phyloP scores from a whole-genome alignment of 106 monocot species.

The Xerophyta viscosa region DNA sequence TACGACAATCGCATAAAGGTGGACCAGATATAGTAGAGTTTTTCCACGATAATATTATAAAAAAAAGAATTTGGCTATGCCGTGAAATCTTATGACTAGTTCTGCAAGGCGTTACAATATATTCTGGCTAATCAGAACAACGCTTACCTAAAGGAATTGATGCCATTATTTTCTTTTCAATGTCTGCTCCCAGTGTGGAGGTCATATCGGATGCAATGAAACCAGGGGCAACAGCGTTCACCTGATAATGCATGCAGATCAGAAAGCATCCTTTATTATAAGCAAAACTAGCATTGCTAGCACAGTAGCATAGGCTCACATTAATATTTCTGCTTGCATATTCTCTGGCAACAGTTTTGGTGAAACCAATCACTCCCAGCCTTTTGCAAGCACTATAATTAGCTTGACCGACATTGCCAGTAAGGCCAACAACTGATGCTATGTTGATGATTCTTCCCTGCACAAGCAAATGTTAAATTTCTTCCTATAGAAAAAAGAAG shows the following conservation, averaged over 20 bases:
- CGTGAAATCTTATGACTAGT: no score
- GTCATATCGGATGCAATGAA: constrained; percentile 91
- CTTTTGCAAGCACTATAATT: constrained; percentile 90
- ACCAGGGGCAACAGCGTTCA: constrained; percentile 89
- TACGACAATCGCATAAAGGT: no score
- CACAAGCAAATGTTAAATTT: background rate
- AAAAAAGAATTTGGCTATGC: no score
- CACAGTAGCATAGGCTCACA: constrained; percentile 30
- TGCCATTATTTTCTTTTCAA: constrained; percentile 63
- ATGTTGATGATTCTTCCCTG: constrained; percentile 90
- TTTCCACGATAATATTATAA: no score
- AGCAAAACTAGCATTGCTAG: background rate
- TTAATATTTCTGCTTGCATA: constrained; percentile 90
- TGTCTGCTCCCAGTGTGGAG: constrained; percentile 51
- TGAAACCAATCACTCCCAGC: constrained; percentile 87
- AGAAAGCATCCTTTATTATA: background rate
- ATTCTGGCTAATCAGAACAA: no score
- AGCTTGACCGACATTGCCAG: constrained; percentile 79
- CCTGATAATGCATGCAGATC: no score
- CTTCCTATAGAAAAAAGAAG: no score
- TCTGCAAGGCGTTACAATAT: no score
- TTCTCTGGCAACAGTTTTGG: constrained; percentile 74
- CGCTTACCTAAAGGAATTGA: constrained; percentile 70
- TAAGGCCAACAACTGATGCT: constrained; percentile 80
- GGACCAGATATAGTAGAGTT: no score